Conservation (phyloP, 306 rosid species). For the Vigna unguiculata region DNA sequence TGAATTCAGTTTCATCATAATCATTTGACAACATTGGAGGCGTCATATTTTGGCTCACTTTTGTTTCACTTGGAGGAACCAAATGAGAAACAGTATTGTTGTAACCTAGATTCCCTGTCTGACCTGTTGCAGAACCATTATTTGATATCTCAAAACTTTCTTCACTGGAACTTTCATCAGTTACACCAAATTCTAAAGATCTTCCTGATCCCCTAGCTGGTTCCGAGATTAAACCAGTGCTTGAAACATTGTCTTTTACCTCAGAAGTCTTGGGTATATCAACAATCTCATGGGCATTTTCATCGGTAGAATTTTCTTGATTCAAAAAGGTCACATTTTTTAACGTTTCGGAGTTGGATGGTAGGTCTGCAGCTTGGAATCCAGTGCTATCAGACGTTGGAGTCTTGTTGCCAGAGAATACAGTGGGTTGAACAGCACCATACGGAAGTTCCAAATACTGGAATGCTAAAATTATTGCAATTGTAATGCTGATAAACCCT, state of each 20-base stretch:
- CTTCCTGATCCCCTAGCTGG: slow-evolving; percentile 38
- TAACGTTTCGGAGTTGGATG: slow-evolving; percentile 35
- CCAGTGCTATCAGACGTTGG: slow-evolving; percentile 37
- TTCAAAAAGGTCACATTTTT: slow-evolving; percentile 36
- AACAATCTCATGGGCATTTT: slow-evolving; percentile 38
- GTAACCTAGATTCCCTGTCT: slow-evolving; percentile 38
- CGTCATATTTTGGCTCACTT: slow-evolving; percentile 36
- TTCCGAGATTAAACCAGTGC: slow-evolving; percentile 37
- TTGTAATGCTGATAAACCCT: slow-evolving; percentile 57
- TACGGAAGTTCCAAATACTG: slow-evolving; percentile 66
- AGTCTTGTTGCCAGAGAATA: slow-evolving; percentile 45
- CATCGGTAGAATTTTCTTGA: slow-evolving; percentile 46
- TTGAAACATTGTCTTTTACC: slow-evolving; percentile 33
- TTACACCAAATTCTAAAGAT: slow-evolving; percentile 49
- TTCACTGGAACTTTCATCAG: slow-evolving; percentile 38
- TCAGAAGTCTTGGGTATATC: slow-evolving; percentile 42
- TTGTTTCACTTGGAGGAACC: slow-evolving; percentile 40
- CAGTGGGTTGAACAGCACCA: slow-evolving; percentile 45
- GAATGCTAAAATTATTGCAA: slow-evolving; percentile 61
- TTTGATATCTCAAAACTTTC: slow-evolving; percentile 40
- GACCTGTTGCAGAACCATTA: slow-evolving; percentile 38
- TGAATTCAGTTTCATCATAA: slow-evolving; percentile 34
- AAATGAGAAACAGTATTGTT: slow-evolving; percentile 44
- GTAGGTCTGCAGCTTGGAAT: slow-evolving; percentile 43
- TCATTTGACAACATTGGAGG: slow-evolving; percentile 35